Evolutionary conservation across 768 basidiomycete species (phyloP).

Genomic region (Omphalotus guepiniiformis): DNA sequence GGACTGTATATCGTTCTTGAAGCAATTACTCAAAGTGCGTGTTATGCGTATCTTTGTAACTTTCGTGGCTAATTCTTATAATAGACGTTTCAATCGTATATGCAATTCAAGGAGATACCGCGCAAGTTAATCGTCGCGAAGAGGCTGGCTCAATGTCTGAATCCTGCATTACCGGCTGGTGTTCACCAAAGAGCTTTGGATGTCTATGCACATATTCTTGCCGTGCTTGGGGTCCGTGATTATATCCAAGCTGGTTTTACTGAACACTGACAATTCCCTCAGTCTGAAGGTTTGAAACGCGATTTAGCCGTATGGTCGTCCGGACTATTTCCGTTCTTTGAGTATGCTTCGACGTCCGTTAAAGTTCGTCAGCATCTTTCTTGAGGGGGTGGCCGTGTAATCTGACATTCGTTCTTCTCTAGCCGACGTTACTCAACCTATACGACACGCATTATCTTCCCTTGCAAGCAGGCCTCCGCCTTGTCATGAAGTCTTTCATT

Average conservation of each 20-base stretch:
- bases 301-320: conserved; percentile 94
- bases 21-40: conserved; percentile 83
- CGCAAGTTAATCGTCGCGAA: conserved; percentile 93
- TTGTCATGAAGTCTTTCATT: conserved; percentile 92
- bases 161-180: conserved; percentile 94
- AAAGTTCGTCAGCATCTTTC: conserved; percentile 72
- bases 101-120: conserved; percentile 95
- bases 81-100: conserved; percentile 89
- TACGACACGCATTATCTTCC: conserved; percentile 93
- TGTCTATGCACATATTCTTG: conserved; percentile 89
- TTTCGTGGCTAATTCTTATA: conserved; percentile 2
- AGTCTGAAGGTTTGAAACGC: conserved; percentile 83
- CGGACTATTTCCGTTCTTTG: conserved; percentile 97
- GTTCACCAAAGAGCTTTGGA: conserved; percentile 96
- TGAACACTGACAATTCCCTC: conserved; percentile 9
- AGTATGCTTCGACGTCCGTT: conserved; percentile 98
- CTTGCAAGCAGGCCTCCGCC: conserved; percentile 73
- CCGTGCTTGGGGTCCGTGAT: conserved; percentile 77
- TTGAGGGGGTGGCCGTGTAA: neutral
- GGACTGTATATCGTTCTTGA: conserved; percentile 96
- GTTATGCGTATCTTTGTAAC: neutral
- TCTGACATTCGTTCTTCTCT: conserved; percentile 6
- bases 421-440: conserved; percentile 88
- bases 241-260: neutral
- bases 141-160: conserved; percentile 91